phyloP scores from a whole-genome alignment of 495 filamentous ascomycete species.

The Chaetomium cochliodes region DNA sequence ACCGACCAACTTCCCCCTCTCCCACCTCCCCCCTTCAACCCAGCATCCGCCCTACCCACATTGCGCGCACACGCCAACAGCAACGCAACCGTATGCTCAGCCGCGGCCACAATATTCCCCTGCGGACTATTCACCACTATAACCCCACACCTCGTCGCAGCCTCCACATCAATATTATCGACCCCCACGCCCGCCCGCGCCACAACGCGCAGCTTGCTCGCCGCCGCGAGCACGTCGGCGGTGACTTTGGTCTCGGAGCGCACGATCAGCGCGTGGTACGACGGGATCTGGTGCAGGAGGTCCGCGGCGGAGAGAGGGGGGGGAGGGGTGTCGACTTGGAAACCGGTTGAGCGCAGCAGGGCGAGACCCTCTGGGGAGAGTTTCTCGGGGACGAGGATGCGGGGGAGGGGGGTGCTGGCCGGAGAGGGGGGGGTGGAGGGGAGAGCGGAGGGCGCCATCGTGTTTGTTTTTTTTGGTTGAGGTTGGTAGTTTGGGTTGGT shows the following conservation, averaged over 20 bases:
- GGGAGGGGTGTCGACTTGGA: conserved; percentile 58
- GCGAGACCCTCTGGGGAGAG: conserved; percentile 69
- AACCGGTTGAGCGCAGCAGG: conserved; percentile 50
- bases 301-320: conserved; percentile 56
- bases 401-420: conserved; percentile 25
- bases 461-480: background rate
- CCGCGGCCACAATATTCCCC: conserved; percentile 70
- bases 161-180: conserved; percentile 69
- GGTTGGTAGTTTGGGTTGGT: background rate
- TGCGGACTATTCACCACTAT: conserved; percentile 69
- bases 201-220: conserved; percentile 63
- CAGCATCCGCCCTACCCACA: conserved; percentile 57
- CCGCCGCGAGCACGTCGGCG: conserved; percentile 56
- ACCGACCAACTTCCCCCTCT: conserved; percentile 64
- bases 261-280: conserved; percentile 67
- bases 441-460: conserved; percentile 41
- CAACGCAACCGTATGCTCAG: conserved; percentile 66
- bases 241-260: conserved; percentile 73
- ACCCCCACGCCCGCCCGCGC: conserved; percentile 72
- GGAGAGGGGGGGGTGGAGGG: conserved; percentile 21
- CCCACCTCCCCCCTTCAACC: conserved; percentile 63
- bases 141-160: conserved; percentile 63
- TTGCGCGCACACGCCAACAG: conserved; percentile 66
- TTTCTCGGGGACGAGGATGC: conserved; percentile 69
- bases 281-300: conserved; percentile 56